phyloP scores from a whole-genome alignment of 352 stramenopile species.

The Phytophthora brassicae region DNA sequence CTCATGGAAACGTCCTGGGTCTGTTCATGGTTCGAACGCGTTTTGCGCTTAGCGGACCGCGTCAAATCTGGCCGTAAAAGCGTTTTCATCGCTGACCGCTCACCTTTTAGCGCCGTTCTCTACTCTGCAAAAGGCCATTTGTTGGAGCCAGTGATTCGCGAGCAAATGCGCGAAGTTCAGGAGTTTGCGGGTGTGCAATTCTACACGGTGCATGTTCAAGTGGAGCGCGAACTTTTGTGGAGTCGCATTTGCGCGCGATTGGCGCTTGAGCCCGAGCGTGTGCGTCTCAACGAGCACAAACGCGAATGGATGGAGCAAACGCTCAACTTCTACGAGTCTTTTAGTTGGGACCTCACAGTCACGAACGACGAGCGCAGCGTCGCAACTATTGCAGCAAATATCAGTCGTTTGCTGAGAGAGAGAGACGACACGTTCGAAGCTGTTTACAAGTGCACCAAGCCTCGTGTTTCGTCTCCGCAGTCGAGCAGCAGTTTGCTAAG shows the following conservation, averaged over 20 bases:
- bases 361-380: conserved; percentile 66
- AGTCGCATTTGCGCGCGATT: conserved; percentile 67
- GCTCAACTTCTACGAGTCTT: conserved; percentile 77
- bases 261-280: conserved; percentile 66
- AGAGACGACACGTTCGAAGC: conserved; percentile 65
- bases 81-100: conserved; percentile 86
- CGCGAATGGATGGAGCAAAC: conserved; percentile 84
- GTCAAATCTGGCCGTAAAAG: conserved; percentile 48
- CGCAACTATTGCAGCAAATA: conserved; percentile 51
- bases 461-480: conserved; percentile 21
- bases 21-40: conserved; percentile 88
- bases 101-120: conserved; percentile 83
- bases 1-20: conserved; percentile 92
- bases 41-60: conserved; percentile 66
- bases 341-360: conserved; percentile 77
- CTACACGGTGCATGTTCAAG: conserved; percentile 81
- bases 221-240: conserved; percentile 80
- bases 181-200: conserved; percentile 77
- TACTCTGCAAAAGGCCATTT: conserved; percentile 74
- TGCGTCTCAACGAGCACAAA: conserved; percentile 84
- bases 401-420: conserved; percentile 48
- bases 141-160: conserved; percentile 80
- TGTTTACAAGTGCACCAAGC: conserved; percentile 63
- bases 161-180: conserved; percentile 82
- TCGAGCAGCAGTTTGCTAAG: conserved; percentile 54